A percentile compares a stretch with the other conserved stretches of the same genome.
Evolutionary conservation across 805 yeast genomes (phyloP).

Genomic region (Jamesozyma gamospora): DNA sequence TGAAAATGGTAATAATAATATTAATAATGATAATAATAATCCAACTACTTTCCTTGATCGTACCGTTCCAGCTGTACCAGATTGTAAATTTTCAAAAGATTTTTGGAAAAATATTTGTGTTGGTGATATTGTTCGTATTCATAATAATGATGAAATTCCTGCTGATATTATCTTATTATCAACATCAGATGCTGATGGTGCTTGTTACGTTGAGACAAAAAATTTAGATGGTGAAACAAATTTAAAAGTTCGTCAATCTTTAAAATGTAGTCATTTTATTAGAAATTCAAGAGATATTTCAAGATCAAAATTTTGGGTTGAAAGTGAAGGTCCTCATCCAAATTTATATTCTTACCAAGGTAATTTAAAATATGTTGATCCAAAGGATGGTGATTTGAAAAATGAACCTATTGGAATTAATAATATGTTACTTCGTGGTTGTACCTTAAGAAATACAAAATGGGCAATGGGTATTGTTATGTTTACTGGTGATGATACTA

Average conservation of each 20-base stretch:
- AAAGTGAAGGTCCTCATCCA: constrained; percentile 77
- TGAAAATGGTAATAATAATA: constrained; percentile 46
- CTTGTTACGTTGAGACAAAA: constrained; percentile 70
- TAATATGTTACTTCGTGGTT: constrained; percentile 64
- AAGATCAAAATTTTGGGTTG: constrained; percentile 53
- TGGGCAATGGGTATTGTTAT: constrained; percentile 74
- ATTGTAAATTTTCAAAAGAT: constrained; percentile 27
- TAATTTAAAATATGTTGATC: constrained; percentile 43
- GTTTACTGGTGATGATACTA: constrained; percentile 71
- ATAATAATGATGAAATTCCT: constrained; percentile 70
- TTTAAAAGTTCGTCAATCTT: constrained; percentile 63
- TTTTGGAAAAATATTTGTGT: constrained; percentile 62
- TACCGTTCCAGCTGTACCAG: constrained; percentile 36
- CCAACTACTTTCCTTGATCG: constrained; percentile 50
- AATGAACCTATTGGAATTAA: constrained; percentile 62
- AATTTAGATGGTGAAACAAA: constrained; percentile 77
- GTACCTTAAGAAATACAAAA: constrained; percentile 67
- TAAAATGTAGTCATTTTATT: constrained; percentile 48
- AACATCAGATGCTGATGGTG: constrained; percentile 58
- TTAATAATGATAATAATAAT: constrained; percentile 48
- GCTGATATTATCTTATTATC: constrained; percentile 60
- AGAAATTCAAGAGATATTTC: constrained; percentile 40
- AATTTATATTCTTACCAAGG: constrained; percentile 72
- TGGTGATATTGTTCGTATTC: constrained; percentile 63
- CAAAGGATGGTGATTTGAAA: constrained; percentile 18